Base-by-base conservation (phyloP, 129 eudicot genomes). In the Mikania micrantha region DNA sequence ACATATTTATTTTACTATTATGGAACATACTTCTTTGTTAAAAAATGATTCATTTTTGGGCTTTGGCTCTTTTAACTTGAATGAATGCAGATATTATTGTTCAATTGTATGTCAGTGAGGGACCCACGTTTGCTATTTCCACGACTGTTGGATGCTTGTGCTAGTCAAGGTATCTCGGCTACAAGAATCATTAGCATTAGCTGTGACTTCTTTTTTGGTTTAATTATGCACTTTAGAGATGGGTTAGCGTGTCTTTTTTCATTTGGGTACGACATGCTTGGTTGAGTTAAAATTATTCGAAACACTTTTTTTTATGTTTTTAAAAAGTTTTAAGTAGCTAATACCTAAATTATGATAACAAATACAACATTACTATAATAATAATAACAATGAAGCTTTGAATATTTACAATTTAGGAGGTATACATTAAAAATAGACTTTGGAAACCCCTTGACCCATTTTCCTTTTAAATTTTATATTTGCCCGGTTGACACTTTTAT, bases 51-150 rank as follows among this genome's bases (percentile, higher is more conserved):
- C 60, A 41, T 44, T 35, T 29, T 74, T 65, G 32, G 41, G 39
- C 45, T 29, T 74, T 65, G 32, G 41, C 39, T 36, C 17, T 74
- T 56, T 32, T 74, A 36, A 74, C 32, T 66, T 48, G 48, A 58
- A 54, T 49, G 44, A 59, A 70, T 81, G 85, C 95, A 93, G 98
- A 82, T 93, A 67, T 82, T 93, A 80, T 64, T 93, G 80, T 93
- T 93, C 83, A 93, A 93, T 68, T 93, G 98, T 71, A 93, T 93
- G 98, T 80, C 98, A 17, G 95, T 93, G 76, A 83, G 98, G 75
- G 98, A 93, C 74, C 98, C 98, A 56, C 91, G 82, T 60, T 77
- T 93, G 77, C 98, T 92, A 65, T 92, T 92, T 62, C 96, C 98
- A 24, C 95, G 81, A 57, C 78, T 92, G 53, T 64, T 84, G 77